Conservation (phyloP, 2,329 filamentous ascomycete species). For the Exserohilum turcica region DNA sequence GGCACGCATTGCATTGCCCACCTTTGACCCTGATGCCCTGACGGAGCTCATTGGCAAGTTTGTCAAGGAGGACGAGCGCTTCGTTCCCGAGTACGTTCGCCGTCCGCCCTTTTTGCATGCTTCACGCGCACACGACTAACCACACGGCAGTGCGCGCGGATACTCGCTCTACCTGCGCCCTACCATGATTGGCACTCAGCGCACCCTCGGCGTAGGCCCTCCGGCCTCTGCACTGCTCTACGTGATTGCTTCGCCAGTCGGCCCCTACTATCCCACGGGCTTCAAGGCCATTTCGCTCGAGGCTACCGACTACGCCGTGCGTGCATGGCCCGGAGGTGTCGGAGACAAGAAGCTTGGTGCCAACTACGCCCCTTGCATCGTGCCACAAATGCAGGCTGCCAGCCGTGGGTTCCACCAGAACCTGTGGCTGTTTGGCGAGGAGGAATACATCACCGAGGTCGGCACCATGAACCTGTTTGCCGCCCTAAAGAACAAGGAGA, state of each 20-base stretch:
- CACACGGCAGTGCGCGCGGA: constrained; percentile 61
- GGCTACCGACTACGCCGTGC: constrained; percentile 94
- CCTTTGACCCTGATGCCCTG: constrained; percentile 74
- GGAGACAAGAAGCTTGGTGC: constrained; percentile 98
- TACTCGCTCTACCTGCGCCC: constrained; percentile 96
- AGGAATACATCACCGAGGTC: constrained; percentile 95
- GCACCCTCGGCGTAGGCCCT: constrained; percentile 89
- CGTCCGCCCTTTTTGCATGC: not conserved
- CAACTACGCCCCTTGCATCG: constrained; percentile 98
- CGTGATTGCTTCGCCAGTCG: constrained; percentile 94
- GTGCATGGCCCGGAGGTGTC: constrained; percentile 96
- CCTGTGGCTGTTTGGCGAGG: constrained; percentile 93
- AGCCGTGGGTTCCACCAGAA: constrained; percentile 96
- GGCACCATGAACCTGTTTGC: constrained; percentile 99
- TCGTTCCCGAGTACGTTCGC: constrained; percentile 75
- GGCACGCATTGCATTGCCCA: constrained; percentile 89
- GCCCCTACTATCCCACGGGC: constrained; percentile 96
- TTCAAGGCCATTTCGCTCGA: constrained; percentile 97
- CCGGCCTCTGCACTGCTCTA: constrained; percentile 90
- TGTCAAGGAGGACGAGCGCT: constrained; percentile 79
- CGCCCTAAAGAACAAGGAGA: constrained; percentile 81
- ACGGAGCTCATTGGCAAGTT: constrained; percentile 83
- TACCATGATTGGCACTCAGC: constrained; percentile 96
- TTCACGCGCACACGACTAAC: constrained; percentile 13
- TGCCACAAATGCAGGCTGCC: constrained; percentile 93